Conservation (phyloP, 108 stramenopile species). For the Nitzschia sp. region DNA sequence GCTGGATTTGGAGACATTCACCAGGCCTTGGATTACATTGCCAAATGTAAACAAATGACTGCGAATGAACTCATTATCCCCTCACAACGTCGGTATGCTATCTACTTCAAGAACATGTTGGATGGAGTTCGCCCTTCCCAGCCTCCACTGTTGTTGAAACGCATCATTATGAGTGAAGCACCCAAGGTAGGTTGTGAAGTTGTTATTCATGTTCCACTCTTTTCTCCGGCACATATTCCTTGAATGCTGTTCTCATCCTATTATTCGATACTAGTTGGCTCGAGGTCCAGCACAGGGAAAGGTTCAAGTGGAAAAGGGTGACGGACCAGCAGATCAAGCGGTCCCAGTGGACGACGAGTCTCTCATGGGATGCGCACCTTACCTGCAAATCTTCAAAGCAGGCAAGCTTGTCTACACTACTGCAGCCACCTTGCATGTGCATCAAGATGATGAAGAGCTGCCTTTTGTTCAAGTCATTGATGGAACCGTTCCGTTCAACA, state of each 20-base stretch:
- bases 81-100: conserved; percentile 88
- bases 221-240: too few relatives aligned
- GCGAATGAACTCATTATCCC: conserved; percentile 89
- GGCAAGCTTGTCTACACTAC: conserved; percentile 85
- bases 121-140: conserved; percentile 64
- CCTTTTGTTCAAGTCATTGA: conserved; percentile 60
- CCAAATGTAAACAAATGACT: conserved; percentile 66
- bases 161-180: conserved; percentile 91
- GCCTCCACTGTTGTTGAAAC: conserved; percentile 84
- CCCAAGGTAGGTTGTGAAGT: conserved; percentile 63
- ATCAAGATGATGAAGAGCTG: conserved; percentile 62
- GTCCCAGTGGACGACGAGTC: conserved; percentile 21
- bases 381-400: conserved; percentile 93
- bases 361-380: conserved; percentile 90
- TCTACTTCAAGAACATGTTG: conserved; percentile 91
- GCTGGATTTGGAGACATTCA: conserved; percentile 79
- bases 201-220: too few relatives aligned
- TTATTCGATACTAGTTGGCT: conserved; percentile 35
- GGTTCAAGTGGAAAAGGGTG: conserved; percentile 28
- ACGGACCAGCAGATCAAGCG: background rate
- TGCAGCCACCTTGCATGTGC: conserved; percentile 60
- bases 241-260: background rate
- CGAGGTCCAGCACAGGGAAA: conserved; percentile 37
- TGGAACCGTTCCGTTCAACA: conserved; percentile 67
- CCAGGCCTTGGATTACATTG: conserved; percentile 85